Base-by-base conservation (phyloP, 441 rosid species). In the Brassica hybrid region DNA sequence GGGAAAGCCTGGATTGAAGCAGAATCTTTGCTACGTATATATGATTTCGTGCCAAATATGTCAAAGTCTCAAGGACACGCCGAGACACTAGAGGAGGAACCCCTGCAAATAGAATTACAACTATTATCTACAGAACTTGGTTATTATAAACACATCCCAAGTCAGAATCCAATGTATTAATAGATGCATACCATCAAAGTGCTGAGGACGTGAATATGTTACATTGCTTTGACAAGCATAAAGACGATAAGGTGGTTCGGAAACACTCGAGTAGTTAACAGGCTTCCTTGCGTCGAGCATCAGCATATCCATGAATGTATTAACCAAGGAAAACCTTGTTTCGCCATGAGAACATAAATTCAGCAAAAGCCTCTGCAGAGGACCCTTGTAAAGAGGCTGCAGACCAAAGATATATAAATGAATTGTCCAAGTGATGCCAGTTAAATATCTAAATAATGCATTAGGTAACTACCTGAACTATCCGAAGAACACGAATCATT, bases 311-410 rank as follows among this genome's bases (percentile, higher is more conserved):
- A 94, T 91, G 84, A 96, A 84, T 70, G 90, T 90, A 78, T 86
- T 91, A 72, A 94, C 97, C 78, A 96, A 79, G 74, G 88, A 81
- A 54, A 85, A 83, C 86, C 99, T 88, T 68, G 99, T 92, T 74
- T 91, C 97, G 17, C 89, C 84, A 81, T 96, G 98, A 71, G 97
- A 87, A 87, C 97, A 93, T 76, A 96, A 82, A 85, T 96, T 94
- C 87, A 96, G 81, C 70, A 96, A 87, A 79, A 96, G 99, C 90
- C 94, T 90, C 86, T 94, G 99, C 77, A 94, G 84, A 66, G 96
- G 84, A 71, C 98, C 99, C 88, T 92, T 96, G 78, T 92, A 94
- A 17, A 96, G 85, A 52, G 99, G 99, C 99, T 96, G 89, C 80
- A 82, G 68, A 78, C 62, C 66, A 5, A 57, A n/a, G 23, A 21